A percentile compares a stretch with the other conserved stretches of the same genome.
These are phyloP conservation scores for Yamadazyma siamensis DNA, from an alignment of 1,139 yeast genomes.

Conservation along the genomic window DNA sequence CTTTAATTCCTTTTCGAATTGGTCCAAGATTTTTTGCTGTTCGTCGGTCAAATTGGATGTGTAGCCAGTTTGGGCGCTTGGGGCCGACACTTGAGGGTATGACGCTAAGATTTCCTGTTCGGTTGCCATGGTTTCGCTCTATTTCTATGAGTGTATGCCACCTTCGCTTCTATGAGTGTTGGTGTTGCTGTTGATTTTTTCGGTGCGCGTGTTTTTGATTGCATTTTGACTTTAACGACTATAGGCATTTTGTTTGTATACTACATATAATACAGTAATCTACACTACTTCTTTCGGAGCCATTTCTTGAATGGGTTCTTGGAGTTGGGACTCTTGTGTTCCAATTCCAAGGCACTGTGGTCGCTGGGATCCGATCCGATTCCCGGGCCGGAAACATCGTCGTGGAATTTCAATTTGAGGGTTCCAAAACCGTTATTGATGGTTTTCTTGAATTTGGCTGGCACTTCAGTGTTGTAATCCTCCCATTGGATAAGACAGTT, in stretches of 20 bases:
- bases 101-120: slow-evolving; percentile 40
- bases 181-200: too few relatives aligned
- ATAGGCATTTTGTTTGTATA: too few relatives aligned
- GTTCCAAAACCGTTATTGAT: slow-evolving; percentile 30
- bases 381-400: slow-evolving; percentile 7
- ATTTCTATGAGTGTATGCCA: too few relatives aligned
- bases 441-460: slow-evolving; percentile 20
- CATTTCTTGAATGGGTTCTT: slow-evolving; percentile 39
- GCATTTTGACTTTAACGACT: too few relatives aligned
- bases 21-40: slow-evolving; percentile 58
- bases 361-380: slow-evolving; percentile 1
- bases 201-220: too few relatives aligned
- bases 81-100: slow-evolving; percentile 68
- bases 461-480: slow-evolving; percentile 13
- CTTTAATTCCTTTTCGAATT: slow-evolving; percentile 55
- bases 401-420: slow-evolving; percentile 32
- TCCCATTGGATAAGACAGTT: slow-evolving; percentile 32
- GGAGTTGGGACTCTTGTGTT: slow-evolving; percentile 10
- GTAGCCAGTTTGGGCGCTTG: slow-evolving; percentile 64
- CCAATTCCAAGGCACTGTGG: slow-evolving; percentile 1
- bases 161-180: too few relatives aligned
- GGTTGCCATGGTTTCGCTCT: slow-evolving; percentile 5
- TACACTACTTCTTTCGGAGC: too few relatives aligned
- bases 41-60: slow-evolving; percentile 76
- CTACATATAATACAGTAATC: too few relatives aligned